Evolutionary conservation across 495 filamentous ascomycete genomes (phyloP).

Genomic region (Penicillium salamii): DNA sequence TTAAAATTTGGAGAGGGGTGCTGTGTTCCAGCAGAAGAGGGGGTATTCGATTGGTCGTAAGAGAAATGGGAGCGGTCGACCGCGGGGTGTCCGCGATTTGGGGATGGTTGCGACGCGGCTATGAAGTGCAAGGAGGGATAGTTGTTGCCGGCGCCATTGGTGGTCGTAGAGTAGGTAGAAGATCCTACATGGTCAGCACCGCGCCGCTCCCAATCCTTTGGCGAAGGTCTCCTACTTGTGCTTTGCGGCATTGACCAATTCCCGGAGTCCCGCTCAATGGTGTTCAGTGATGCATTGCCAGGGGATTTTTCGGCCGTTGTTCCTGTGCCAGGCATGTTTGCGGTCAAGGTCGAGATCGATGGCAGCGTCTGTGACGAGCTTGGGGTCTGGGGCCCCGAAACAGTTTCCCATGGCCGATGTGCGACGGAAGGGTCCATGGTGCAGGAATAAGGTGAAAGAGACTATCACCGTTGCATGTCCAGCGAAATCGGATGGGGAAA

Average conservation of each 20-base stretch:
- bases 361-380: conserved; percentile 45
- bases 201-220: conserved; percentile 8
- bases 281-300: conserved; percentile 45
- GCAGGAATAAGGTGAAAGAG: conserved; percentile 2
- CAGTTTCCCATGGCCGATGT: conserved; percentile 44
- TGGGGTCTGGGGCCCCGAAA: conserved; percentile 36
- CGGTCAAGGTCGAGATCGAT: conserved; percentile 48
- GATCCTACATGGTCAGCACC: conserved; percentile 44
- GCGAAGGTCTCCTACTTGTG: conserved; percentile 37
- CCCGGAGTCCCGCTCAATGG: conserved; percentile 49
- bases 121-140: conserved; percentile 50
- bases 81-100: conserved; percentile 41
- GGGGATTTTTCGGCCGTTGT: conserved; percentile 42
- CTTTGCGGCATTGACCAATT: conserved; percentile 53
- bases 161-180: conserved; percentile 52
- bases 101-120: conserved; percentile 48
- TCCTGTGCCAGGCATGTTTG: conserved; percentile 33
- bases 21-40: conserved; percentile 46
- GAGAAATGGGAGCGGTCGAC: conserved; percentile 47
- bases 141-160: conserved; percentile 45
- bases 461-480: too few species aligned
- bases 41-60: conserved; percentile 41
- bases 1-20: conserved; percentile 43
- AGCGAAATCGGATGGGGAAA: not conserved
- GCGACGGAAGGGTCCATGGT: conserved; percentile 41